These are phyloP conservation scores for Fragaria iinumae DNA, from an alignment of 306 rosid species.

Conservation along the genomic window DNA sequence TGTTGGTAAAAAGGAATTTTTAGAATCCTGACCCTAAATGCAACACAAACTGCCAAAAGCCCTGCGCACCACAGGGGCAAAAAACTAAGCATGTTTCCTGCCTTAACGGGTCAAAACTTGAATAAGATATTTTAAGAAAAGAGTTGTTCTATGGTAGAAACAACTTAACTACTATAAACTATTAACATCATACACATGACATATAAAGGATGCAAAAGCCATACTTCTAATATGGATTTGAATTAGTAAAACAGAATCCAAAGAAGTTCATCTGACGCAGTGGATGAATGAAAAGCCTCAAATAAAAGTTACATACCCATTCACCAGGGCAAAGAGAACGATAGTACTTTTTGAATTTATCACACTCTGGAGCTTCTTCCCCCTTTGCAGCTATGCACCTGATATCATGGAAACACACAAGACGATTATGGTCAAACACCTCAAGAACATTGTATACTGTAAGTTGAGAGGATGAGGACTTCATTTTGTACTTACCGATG, in stretches of 20 bases:
- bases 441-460: neutral
- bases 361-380: constrained; percentile 85
- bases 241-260: neutral
- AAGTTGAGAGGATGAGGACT: neutral
- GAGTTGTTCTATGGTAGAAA: neutral
- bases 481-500: constrained; percentile 55
- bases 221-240: neutral
- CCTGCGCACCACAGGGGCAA: neutral
- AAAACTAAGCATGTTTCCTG: neutral
- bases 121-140: neutral
- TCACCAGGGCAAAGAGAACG: constrained; percentile 98
- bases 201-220: neutral
- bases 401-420: constrained; percentile 17
- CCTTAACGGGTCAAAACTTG: neutral
- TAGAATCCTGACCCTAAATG: neutral
- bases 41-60: neutral
- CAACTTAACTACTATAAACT: neutral
- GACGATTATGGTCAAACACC: constrained; percentile 1
- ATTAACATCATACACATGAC: neutral
- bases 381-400: constrained; percentile 93
- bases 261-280: neutral
- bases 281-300: neutral
- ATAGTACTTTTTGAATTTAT: constrained; percentile 77
- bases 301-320: constrained; percentile 65
- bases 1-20: neutral